Percentiles rank a stretch among this genome's conserved stretches.
Conservation (phyloP, 495 filamentous ascomycete genomes). For the Penicillium pancosmium region DNA sequence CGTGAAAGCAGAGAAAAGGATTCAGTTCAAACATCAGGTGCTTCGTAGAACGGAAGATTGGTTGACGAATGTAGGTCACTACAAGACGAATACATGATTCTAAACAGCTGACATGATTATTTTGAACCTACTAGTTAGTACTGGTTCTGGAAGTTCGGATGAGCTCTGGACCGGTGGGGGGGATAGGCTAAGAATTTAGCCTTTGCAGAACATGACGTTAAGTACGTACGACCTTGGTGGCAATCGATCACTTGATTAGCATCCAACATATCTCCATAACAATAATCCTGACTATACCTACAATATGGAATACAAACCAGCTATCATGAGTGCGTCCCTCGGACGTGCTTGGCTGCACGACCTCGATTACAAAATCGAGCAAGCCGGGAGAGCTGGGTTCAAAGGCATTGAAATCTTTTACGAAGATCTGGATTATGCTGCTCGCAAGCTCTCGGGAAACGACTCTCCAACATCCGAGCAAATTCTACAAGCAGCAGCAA, state of each 20-base stretch:
- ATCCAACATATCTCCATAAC: neutral
- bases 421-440: constrained; percentile 66
- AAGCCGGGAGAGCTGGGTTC: constrained; percentile 61
- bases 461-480: constrained; percentile 33
- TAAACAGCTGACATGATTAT: too few relatives aligned
- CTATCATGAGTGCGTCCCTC: constrained; percentile 48
- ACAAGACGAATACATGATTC: too few relatives aligned
- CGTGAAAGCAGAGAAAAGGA: too few relatives aligned
- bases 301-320: constrained; percentile 19
- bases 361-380: constrained; percentile 60
- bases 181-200: too few relatives aligned
- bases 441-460: constrained; percentile 28
- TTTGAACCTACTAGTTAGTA: neutral
- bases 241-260: neutral
- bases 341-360: constrained; percentile 64
- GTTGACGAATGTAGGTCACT: too few relatives aligned
- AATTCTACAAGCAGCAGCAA: constrained; percentile 57
- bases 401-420: constrained; percentile 72
- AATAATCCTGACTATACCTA: neutral
- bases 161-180: too few relatives aligned
- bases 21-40: too few relatives aligned
- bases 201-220: too few relatives aligned
- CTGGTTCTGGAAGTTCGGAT: too few relatives aligned
- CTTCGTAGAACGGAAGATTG: too few relatives aligned
- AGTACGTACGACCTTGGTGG: too few relatives aligned